These are phyloP conservation scores for Trichoderma guizhouense DNA, from an alignment of 2,329 filamentous ascomycete genomes.

Conservation along the genomic window DNA sequence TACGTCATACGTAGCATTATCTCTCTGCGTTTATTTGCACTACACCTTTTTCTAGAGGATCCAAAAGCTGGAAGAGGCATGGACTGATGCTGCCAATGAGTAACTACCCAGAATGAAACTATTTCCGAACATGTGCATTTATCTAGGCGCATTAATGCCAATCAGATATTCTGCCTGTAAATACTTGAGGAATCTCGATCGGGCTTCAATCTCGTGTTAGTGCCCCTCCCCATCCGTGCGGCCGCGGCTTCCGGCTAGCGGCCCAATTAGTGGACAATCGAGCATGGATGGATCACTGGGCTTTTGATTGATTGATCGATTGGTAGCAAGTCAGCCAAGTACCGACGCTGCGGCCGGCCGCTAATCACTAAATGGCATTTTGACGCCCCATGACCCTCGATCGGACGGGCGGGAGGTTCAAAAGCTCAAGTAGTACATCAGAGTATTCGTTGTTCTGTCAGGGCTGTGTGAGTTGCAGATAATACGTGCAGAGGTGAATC, in stretches of 20 bases:
- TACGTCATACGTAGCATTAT: not conserved
- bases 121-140: not conserved
- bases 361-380: slow-evolving; percentile 1
- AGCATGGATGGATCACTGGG: not conserved
- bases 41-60: not conserved
- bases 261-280: not conserved
- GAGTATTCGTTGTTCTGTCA: not conserved
- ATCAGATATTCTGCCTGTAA: not conserved
- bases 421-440: not conserved
- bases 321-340: not conserved
- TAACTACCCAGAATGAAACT: not conserved
- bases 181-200: not conserved
- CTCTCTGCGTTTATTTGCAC: not conserved
- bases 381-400: slow-evolving; percentile 13
- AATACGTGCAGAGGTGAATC: not conserved
- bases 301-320: not conserved
- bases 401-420: not conserved
- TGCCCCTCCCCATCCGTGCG: slow-evolving; percentile 8
- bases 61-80: not conserved
- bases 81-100: not conserved
- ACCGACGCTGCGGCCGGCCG: slow-evolving; percentile 5
- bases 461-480: not conserved
- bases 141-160: not conserved
- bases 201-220: not conserved
- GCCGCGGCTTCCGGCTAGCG: slow-evolving; percentile 3